A percentile compares a stretch with the other conserved stretches of the same genome.
These are phyloP conservation scores for Boletus vermiculosoides DNA, from an alignment of 768 basidiomycete species.

Conservation along the genomic window DNA sequence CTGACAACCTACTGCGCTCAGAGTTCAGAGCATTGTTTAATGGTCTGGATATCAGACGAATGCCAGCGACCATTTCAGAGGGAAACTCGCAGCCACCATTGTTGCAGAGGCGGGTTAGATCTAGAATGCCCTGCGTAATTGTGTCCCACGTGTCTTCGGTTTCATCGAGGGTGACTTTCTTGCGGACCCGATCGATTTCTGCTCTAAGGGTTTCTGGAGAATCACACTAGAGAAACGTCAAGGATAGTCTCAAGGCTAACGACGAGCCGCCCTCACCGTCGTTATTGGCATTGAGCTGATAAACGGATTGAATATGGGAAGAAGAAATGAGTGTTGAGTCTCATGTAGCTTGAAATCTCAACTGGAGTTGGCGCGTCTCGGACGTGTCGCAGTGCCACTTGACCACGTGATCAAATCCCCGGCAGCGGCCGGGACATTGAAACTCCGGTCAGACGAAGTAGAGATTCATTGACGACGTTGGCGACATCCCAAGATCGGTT, in stretches of 20 bases:
- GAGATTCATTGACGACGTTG: slow-evolving; percentile 13
- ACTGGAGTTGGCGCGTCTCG: slow-evolving; percentile 16
- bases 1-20: slow-evolving; percentile 72
- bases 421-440: slow-evolving; percentile 24
- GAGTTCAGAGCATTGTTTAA: slow-evolving; percentile 63
- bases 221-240: slow-evolving; percentile 30
- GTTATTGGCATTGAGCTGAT: slow-evolving; percentile 30
- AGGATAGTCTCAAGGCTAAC: not conserved
- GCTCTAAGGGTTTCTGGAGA: slow-evolving; percentile 32
- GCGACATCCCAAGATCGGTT: slow-evolving; percentile 17
- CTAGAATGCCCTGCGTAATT: slow-evolving; percentile 50
- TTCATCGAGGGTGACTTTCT: slow-evolving; percentile 49
- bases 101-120: slow-evolving; percentile 48
- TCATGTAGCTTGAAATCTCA: slow-evolving; percentile 21
- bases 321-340: slow-evolving; percentile 4
- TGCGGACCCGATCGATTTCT: slow-evolving; percentile 44
- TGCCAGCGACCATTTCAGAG: slow-evolving; percentile 45
- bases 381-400: slow-evolving; percentile 18
- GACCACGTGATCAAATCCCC: slow-evolving; percentile 24
- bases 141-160: slow-evolving; percentile 81
- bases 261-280: slow-evolving; percentile 11
- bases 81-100: slow-evolving; percentile 54
- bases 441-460: slow-evolving; percentile 22
- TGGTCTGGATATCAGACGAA: slow-evolving; percentile 53
- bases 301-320: not conserved